Base-by-base conservation (phyloP, 2,329 filamentous ascomycete species). In the Raffaelea albimanens region DNA sequence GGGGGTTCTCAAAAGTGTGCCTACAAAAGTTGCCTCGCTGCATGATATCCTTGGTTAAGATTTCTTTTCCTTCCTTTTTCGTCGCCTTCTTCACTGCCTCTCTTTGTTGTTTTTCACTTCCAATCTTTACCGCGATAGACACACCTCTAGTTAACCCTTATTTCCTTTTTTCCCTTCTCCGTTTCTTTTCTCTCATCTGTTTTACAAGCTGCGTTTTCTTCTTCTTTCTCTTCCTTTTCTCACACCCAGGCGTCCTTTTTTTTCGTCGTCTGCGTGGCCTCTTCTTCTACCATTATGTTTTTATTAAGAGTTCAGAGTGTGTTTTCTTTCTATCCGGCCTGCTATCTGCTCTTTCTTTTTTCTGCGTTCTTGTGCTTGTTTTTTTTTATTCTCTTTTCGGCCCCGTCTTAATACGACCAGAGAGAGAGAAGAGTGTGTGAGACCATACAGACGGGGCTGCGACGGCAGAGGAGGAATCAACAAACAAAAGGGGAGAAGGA, bases 1-100 rank as follows among this genome's bases (percentile, higher is more conserved):
- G 63, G 61, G 66, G 69, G 62, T 67, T 51, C 47, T 68, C 61
- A 59, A 65, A 68, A 66, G 65, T 62, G 66, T 67, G 66, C 62
- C 56, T 67, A 39, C 40, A 71, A 71, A 71, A 68, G 47, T 67
- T 69, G 64, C 64, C 59, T 63, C 58, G 56, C 54, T 64, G 63
- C 65, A 71, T 71, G 70, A 73, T 73, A 73, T 29, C 71, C 69
- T 71, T 25, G 22, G 19, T 43, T 29, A 29, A 29, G 25, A 29
- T 34, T n/a, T 47, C 22, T 31, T n/a, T 22, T 43, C 2, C 11
- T 20, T 34, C 16, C 33, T 29, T 44, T 44, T 22, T 34, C 9
- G 11, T 25, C 18, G 14, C 18, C 14, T 18, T 38, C 21, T 41
- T 46, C 23, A 18, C 7, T 34, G 18, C 18, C 3, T 36, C 11